phyloP scores from a whole-genome alignment of 163 green algal species.

The Prototheca wickerhamii region DNA sequence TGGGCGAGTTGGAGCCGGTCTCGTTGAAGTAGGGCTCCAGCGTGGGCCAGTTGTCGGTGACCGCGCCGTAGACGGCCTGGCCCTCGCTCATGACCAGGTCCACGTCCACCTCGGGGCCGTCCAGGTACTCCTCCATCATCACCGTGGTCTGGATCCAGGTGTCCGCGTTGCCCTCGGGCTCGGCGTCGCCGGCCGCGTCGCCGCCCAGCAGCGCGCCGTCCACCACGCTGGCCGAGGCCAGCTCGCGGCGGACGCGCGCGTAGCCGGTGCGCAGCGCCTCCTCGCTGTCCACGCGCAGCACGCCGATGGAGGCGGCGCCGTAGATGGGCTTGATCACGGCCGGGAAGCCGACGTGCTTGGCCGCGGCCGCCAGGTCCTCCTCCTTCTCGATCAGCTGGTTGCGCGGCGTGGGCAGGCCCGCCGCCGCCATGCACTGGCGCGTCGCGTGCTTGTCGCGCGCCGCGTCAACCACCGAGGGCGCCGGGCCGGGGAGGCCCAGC shows the following conservation, averaged over 20 bases:
- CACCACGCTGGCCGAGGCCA: slow-evolving; percentile 48
- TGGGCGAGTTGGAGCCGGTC: slow-evolving; percentile 70
- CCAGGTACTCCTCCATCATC: slow-evolving; percentile 75
- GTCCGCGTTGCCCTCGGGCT: slow-evolving; percentile 42
- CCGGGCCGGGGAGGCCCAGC: slow-evolving; percentile 57
- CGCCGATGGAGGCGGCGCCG: slow-evolving; percentile 69
- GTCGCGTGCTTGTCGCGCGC: slow-evolving; percentile 71
- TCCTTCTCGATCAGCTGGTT: slow-evolving; percentile 37
- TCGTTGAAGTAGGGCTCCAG: slow-evolving; percentile 83
- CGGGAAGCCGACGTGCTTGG: slow-evolving; percentile 61
- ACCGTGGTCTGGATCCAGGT: slow-evolving; percentile 62
- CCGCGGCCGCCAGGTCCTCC: slow-evolving; percentile 46
- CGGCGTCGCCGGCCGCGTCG: slow-evolving; percentile 36
- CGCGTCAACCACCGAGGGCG: slow-evolving; percentile 50
- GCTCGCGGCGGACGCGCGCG: slow-evolving; percentile 48
- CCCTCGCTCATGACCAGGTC: slow-evolving; percentile 63
- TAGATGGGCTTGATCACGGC: slow-evolving; percentile 78
- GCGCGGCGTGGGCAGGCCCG: slow-evolving; percentile 58
- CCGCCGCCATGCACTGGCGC: slow-evolving; percentile 41
- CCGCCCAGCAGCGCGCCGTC: slow-evolving; percentile 65
- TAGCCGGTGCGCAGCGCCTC: slow-evolving; percentile 48
- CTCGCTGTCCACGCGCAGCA: slow-evolving; percentile 61
- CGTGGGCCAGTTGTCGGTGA: slow-evolving; percentile 81
- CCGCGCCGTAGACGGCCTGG: slow-evolving; percentile 55
- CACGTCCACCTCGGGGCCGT: slow-evolving; percentile 56